Evolutionary conservation across 768 basidiomycete genomes (phyloP).

Genomic region (Amanita rimosa): DNA sequence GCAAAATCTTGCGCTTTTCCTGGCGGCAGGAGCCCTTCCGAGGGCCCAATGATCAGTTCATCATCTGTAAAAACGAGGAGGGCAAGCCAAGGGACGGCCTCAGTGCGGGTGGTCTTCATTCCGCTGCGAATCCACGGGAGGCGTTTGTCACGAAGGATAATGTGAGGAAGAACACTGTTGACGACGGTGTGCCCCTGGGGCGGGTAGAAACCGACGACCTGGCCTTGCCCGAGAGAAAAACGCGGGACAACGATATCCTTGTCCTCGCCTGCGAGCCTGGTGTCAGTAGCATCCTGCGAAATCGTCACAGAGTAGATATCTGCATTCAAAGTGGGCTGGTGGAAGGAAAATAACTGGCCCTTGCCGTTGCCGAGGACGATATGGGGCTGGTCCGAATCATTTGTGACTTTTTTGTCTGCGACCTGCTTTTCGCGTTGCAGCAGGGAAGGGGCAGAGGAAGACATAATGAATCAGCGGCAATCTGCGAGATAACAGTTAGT

Average conservation of each 20-base stretch:
- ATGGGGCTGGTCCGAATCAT: neutral
- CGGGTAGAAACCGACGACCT: neutral
- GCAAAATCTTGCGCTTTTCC: neutral
- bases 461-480: neutral
- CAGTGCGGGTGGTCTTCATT: neutral
- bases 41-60: neutral
- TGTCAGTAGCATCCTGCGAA: neutral
- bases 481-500: neutral
- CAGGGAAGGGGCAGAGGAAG: neutral
- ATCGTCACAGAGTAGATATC: neutral
- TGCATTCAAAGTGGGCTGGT: neutral
- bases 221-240: neutral
- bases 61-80: neutral
- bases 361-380: neutral
- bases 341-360: neutral
- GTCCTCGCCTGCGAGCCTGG: neutral
- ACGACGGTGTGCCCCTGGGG: neutral
- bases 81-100: neutral
- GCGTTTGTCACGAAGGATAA: neutral
- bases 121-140: neutral
- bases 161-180: neutral
- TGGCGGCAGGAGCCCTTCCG: neutral
- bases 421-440: neutral
- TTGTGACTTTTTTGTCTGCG: neutral
- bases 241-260: neutral